These are phyloP conservation scores for Sclerotiophoma versabilis DNA, from an alignment of 2,329 filamentous ascomycete genomes.

Conservation along the genomic window DNA sequence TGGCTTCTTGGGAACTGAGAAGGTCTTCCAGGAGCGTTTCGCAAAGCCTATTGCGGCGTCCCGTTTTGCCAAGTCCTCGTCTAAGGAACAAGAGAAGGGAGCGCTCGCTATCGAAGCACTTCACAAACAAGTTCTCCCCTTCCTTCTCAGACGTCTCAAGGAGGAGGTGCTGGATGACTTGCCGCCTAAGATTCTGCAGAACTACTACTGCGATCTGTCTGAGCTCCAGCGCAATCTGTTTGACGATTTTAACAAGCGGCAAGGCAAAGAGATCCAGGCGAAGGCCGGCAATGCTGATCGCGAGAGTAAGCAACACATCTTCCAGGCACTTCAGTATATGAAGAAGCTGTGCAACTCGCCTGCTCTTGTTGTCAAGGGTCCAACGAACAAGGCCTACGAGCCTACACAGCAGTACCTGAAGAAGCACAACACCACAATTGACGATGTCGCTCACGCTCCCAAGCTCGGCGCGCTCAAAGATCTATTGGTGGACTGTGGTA, in stretches of 20 bases:
- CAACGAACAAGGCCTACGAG: conserved; percentile 87
- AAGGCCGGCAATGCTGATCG: conserved; percentile 83
- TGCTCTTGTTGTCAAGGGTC: conserved; percentile 87
- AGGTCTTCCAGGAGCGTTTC: conserved; percentile 95
- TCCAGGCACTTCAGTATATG: conserved; percentile 99
- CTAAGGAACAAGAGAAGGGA: conserved; percentile 96
- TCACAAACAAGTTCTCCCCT: conserved; percentile 96
- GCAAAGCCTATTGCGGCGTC: conserved; percentile 95
- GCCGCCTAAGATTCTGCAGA: conserved; percentile 97
- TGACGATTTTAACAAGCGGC: conserved; percentile 93
- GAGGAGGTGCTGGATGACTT: conserved; percentile 97
- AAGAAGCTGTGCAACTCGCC: conserved; percentile 98
- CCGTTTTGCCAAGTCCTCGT: conserved; percentile 94
- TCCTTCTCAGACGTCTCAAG: conserved; percentile 93
- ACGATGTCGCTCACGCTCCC: conserved; percentile 86
- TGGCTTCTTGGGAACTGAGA: conserved; percentile 93
- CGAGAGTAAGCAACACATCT: conserved; percentile 96
- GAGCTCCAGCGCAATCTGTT: conserved; percentile 95
- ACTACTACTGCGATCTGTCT: conserved; percentile 98
- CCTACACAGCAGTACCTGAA: conserved; percentile 82
- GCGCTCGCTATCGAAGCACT: conserved; percentile 97
- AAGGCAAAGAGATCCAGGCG: conserved; percentile 84
- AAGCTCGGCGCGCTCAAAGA: conserved; percentile 91
- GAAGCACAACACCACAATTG: conserved; percentile 79
- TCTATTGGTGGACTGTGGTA: conserved; percentile 96